A percentile compares a stretch with the other conserved stretches of the same genome.
Evolutionary conservation across 2,329 filamentous ascomycete species (phyloP).

Genomic region (Raffaelea arxii): DNA sequence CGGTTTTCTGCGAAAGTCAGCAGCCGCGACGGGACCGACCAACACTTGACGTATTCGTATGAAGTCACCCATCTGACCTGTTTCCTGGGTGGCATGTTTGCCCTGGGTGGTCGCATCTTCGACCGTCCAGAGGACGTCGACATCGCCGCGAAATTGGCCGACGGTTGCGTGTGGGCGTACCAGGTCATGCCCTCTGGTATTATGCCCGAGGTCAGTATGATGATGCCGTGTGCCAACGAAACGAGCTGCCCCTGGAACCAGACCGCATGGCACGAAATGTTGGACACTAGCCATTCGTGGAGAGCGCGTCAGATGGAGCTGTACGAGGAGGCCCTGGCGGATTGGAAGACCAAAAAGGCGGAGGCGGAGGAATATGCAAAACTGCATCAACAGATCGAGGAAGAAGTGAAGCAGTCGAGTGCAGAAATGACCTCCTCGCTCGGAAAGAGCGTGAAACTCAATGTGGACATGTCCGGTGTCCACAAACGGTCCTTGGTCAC

Average conservation of each 20-base stretch:
- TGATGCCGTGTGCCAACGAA: constrained; percentile 37
- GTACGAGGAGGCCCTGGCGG: constrained; percentile 29
- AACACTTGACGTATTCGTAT: constrained; percentile 39
- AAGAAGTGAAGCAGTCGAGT: not conserved
- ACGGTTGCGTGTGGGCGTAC: constrained; percentile 64
- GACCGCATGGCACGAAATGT: constrained; percentile 35
- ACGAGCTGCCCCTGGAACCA: constrained; percentile 43
- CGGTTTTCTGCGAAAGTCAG: constrained; percentile 60
- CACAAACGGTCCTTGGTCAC: too few species aligned
- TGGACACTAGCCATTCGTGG: constrained; percentile 36
- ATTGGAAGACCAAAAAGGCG: constrained; percentile 26
- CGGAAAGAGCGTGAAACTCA: too few species aligned
- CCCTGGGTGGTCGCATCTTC: constrained; percentile 54
- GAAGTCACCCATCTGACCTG: constrained; percentile 56
- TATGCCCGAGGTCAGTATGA: constrained; percentile 49
- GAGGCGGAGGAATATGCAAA: constrained; percentile 17
- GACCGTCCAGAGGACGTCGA: constrained; percentile 49
- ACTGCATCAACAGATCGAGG: constrained; percentile 6
- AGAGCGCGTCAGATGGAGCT: constrained; percentile 32
- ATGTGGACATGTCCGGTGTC: too few species aligned
- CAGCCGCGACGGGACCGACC: constrained; percentile 28
- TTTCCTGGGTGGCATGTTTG: constrained; percentile 63
- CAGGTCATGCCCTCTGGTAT: constrained; percentile 48
- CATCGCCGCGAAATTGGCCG: constrained; percentile 51
- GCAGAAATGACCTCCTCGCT: not conserved